These are phyloP conservation scores for Eragrostis tef DNA, from an alignment of 202 grass and related monocot genomes.

Conservation along the genomic window DNA sequence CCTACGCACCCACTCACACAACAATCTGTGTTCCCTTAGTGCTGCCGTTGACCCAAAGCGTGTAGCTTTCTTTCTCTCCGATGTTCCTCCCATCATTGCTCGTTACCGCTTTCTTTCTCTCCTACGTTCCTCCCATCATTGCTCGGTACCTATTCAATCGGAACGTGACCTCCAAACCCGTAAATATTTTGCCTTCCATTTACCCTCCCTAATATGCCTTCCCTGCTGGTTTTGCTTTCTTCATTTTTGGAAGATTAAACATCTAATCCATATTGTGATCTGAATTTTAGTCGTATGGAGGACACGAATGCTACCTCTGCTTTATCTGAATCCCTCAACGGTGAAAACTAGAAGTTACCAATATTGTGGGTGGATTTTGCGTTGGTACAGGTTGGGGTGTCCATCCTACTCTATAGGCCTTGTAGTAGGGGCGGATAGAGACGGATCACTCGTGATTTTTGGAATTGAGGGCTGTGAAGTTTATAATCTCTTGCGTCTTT, in stretches of 20 bases:
- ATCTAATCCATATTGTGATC: conserved; percentile 47
- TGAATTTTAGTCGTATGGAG: not conserved
- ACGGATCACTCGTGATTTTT: not conserved
- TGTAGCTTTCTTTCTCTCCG: conserved; percentile 31
- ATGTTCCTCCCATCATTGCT: conserved; percentile 43
- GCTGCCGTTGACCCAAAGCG: conserved; percentile 57
- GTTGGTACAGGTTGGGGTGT: not conserved
- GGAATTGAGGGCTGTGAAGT: not conserved
- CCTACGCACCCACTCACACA: conserved; percentile 42
- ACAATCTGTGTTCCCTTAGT: conserved; percentile 49
- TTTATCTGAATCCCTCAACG: not conserved
- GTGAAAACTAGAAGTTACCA: not conserved
- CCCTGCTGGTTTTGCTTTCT: conserved; percentile 38
- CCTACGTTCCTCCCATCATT: conserved; percentile 42
- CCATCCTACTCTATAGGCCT: too few species aligned
- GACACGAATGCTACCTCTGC: not conserved
- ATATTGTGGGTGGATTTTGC: not conserved
- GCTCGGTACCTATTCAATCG: conserved; percentile 30
- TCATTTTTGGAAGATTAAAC: conserved; percentile 39
- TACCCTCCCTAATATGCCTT: conserved; percentile 41
- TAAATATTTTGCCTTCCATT: conserved; percentile 36
- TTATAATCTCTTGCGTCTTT: conserved; percentile 25
- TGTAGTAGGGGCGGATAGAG: not conserved
- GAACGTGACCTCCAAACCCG: conserved; percentile 42
- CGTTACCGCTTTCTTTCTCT: conserved; percentile 29